Conservation (phyloP, 1,139 yeast species). For the Starmera stellimalicola region DNA sequence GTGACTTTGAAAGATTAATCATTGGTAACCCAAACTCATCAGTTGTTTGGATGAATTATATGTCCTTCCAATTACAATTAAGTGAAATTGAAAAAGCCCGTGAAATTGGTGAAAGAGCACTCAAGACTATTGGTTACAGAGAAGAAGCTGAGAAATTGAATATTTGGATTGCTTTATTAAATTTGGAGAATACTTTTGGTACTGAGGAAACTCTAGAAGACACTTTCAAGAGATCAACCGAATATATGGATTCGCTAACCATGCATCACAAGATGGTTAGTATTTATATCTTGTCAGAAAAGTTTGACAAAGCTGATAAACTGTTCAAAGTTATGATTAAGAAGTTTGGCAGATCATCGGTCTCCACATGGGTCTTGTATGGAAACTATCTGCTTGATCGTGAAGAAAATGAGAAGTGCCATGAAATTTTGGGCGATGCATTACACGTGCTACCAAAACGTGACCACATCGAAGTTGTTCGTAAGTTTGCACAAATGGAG, state of each 20-base stretch:
- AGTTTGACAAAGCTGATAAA: constrained; percentile 57
- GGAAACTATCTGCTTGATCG: constrained; percentile 68
- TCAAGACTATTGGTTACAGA: constrained; percentile 80
- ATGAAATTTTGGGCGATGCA: constrained; percentile 62
- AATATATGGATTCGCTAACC: constrained; percentile 79
- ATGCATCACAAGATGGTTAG: constrained; percentile 76
- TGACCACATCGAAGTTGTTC: constrained; percentile 71
- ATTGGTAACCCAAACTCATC: constrained; percentile 93
- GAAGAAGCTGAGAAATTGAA: constrained; percentile 92
- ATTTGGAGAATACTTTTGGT: constrained; percentile 92
- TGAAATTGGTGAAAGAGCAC: constrained; percentile 85
- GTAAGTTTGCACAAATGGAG: constrained; percentile 85
- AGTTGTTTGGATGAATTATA: constrained; percentile 92
- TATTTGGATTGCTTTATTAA: constrained; percentile 91
- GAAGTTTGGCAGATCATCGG: constrained; percentile 65
- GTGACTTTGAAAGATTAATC: constrained; percentile 85
- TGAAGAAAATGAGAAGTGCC: constrained; percentile 47
- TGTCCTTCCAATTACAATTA: constrained; percentile 94
- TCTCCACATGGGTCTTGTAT: constrained; percentile 69
- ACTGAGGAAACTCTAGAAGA: constrained; percentile 73
- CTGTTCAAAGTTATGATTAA: constrained; percentile 61
- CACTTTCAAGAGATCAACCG: constrained; percentile 73
- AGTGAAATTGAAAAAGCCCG: constrained; percentile 93
- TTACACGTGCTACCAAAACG: constrained; percentile 65
- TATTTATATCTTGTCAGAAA: constrained; percentile 68